Percentiles rank a stretch among this genome's conserved stretches.
phyloP scores from a whole-genome alignment of 495 filamentous ascomycete genomes.

The Daldinia grandis region DNA sequence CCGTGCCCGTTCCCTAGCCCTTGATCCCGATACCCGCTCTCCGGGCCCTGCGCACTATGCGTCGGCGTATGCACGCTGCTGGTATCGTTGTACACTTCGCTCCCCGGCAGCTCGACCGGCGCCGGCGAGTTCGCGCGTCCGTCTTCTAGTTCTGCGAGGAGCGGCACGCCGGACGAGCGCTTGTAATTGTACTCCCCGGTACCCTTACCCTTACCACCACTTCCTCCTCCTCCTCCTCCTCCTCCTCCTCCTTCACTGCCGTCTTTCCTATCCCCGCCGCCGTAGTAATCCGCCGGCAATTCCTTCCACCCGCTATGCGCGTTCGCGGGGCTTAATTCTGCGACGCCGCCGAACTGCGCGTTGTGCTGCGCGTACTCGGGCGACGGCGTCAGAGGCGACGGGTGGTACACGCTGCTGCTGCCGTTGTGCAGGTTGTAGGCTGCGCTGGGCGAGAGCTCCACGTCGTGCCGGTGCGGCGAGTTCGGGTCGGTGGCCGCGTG shows the following conservation, averaged over 20 bases:
- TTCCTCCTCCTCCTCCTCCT: not conserved
- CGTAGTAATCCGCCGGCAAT: conserved; percentile 22
- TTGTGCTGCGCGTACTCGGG: conserved; percentile 40
- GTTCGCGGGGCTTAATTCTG: conserved; percentile 27
- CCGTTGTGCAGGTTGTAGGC: not conserved
- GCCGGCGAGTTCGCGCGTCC: not conserved
- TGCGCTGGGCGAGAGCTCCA: conserved; percentile 26
- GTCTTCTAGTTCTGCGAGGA: conserved; percentile 35
- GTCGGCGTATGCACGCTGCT: not conserved
- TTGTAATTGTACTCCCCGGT: conserved; percentile 6
- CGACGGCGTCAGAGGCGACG: not conserved
- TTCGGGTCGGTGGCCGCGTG: not conserved
- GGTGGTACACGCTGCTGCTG: not conserved
- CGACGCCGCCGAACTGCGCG: conserved; percentile 22
- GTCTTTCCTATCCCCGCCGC: not conserved
- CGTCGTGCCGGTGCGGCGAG: conserved; percentile 14
- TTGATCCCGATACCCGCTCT: not conserved
- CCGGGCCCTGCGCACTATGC: not conserved
- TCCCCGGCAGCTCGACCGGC: conserved; percentile 37
- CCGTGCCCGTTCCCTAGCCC: not conserved
- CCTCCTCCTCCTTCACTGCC: not conserved
- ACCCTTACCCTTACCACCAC: not conserved
- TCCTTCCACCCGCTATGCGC: conserved; percentile 23
- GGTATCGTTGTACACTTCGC: not conserved
- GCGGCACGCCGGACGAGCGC: conserved; percentile 32